Evolutionary conservation across 441 rosid genomes (phyloP), one percentile per base, ranked within the genome.

Genomic region (California macrophylla): DNA sequence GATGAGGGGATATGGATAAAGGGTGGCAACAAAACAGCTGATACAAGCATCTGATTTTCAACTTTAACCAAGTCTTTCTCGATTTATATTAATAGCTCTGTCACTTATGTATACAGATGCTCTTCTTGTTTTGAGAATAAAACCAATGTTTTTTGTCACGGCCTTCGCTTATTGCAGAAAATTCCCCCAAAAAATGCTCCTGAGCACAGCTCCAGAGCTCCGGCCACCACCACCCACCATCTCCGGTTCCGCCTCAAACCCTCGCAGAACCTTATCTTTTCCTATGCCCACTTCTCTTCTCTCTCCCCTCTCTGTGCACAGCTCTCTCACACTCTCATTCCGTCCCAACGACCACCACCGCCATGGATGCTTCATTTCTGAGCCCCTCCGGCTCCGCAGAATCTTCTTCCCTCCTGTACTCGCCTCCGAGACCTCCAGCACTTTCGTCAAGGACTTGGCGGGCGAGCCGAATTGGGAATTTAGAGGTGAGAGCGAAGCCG

Each of bases 391-490:
- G 67, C 26, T 25, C 26, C 72, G 38, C 45, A 66, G 12, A 70
- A 66, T 42, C 69, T 52, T 30, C 45, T 30, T 69, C 26, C 32
- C 25, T 23, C 50, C 68, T 6, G 21, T 34, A 20, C 68, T 16
- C 15, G 3, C 66, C 65, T 67, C 74, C 69, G 42, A 76, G 0
- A 20, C 74, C 23, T 32, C 66, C 21, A 62, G 74, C 30, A 77
- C 78, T 82, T 87, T 79, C 77, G 76, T 82, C 86, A 83, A 85
- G 72, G 89, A 85, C 47, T n/a, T 82, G 68, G 69, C 71, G 30
- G 66, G 66, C 75, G 18, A 56, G 3, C 30, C 50, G 72, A 66
- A 2, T 8, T 75, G 72, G 72, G 81, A 70, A 1, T 12, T 72
- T n/a, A 2, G 3, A 0, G 3, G 36, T 1, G 80, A 76, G 12